phyloP scores from a whole-genome alignment of 805 yeast species.

The Ogataea parapolymorpha region DNA sequence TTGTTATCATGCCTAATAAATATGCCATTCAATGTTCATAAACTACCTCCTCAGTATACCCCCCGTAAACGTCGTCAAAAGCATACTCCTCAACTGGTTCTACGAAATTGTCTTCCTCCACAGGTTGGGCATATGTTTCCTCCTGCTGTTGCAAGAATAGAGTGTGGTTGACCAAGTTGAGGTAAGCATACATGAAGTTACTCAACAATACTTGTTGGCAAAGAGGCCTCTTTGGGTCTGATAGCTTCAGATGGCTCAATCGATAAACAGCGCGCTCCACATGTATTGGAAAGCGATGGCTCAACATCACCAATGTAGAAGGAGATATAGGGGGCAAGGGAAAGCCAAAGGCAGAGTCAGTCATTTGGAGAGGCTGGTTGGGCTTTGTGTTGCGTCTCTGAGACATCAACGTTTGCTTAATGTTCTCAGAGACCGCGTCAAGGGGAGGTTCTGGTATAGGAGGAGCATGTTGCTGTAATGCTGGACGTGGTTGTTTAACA shows the following conservation, averaged over 20 bases:
- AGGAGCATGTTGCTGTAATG: neutral
- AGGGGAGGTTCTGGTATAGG: constrained; percentile 5
- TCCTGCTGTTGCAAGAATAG: constrained; percentile 66
- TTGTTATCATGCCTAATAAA: constrained; percentile 1
- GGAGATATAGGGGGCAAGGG: constrained; percentile 79
- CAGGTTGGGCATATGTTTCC: constrained; percentile 26
- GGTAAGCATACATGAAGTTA: constrained; percentile 96
- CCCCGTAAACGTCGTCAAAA: constrained; percentile 13
- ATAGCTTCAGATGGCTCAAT: constrained; percentile 85
- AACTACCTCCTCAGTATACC: constrained; percentile 8
- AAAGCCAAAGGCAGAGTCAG: constrained; percentile 85
- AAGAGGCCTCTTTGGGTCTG: constrained; percentile 88
- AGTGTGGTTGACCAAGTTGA: constrained; percentile 91
- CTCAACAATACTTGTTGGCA: constrained; percentile 90
- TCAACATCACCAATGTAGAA: constrained; percentile 76
- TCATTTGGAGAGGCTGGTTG: constrained; percentile 55
- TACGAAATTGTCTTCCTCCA: constrained; percentile 7
- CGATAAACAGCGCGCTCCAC: constrained; percentile 95
- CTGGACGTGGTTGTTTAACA: neutral
- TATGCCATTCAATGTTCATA: constrained; percentile 11
- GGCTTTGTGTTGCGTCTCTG: constrained; percentile 38
- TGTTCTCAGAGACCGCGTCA: constrained; percentile 14
- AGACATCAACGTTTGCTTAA: constrained; percentile 27
- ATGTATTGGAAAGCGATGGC: constrained; percentile 86
- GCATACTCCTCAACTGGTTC: constrained; percentile 14